Evolutionary conservation across 1,284 basidiomycete genomes (phyloP).

Genomic region (Malassezia cuniculi): DNA sequence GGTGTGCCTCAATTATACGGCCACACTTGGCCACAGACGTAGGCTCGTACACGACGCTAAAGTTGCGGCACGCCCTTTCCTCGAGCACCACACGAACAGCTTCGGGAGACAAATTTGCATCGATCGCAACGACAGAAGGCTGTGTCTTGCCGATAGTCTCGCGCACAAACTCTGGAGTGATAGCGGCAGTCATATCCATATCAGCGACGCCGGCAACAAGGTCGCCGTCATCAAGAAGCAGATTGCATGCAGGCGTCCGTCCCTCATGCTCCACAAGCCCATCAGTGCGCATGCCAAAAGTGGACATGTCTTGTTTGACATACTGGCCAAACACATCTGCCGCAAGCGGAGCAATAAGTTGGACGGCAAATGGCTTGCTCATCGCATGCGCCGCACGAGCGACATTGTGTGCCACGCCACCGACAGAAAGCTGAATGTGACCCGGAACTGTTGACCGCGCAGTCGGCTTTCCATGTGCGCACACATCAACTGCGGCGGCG

Average conservation of each 20-base stretch:
- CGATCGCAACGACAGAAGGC: conserved; percentile 61
- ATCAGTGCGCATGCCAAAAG: conserved; percentile 65
- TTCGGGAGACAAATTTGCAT: conserved; percentile 61
- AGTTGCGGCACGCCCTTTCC: conserved; percentile 4
- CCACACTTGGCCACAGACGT: conserved; percentile 71
- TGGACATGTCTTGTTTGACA: conserved; percentile 52
- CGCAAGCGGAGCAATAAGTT: conserved; percentile 48
- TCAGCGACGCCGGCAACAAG: conserved; percentile 77
- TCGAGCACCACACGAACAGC: conserved; percentile 52
- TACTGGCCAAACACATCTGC: conserved; percentile 46
- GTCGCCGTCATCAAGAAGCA: conserved; percentile 65
- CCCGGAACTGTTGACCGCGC: conserved; percentile 64
- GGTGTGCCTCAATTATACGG: conserved; percentile 57
- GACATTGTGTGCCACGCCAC: conserved; percentile 87
- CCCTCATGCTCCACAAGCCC: conserved; percentile 54
- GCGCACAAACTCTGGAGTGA: background rate
- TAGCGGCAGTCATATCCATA: conserved; percentile 51
- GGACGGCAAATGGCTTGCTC: conserved; percentile 43
- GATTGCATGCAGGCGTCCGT: conserved; percentile 67
- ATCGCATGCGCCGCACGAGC: conserved; percentile 71
- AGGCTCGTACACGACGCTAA: conserved; percentile 52
- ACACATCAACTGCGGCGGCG: conserved; percentile 37
- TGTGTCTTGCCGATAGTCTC: conserved; percentile 50
- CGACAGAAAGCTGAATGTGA: conserved; percentile 58
- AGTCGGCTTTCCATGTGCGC: conserved; percentile 15